Evolutionary conservation across 306 rosid species (phyloP).

Genomic region (Pueraria montana): DNA sequence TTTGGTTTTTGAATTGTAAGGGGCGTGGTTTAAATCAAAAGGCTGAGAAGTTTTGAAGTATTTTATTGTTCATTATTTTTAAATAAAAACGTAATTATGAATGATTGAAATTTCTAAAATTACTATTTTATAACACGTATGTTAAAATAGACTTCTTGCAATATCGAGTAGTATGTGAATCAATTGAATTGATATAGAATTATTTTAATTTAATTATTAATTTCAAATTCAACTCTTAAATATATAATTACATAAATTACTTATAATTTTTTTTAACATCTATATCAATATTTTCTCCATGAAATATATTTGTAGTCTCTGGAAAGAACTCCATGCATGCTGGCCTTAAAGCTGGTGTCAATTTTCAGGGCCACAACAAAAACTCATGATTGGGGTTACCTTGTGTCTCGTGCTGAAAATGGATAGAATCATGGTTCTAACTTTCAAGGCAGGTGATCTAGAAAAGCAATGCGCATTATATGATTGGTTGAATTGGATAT

Average conservation of each 20-base stretch:
- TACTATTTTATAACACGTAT: too few species aligned
- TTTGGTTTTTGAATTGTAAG: not conserved
- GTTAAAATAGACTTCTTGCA: too few species aligned
- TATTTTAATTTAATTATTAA: too few species aligned
- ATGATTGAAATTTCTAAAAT: not conserved
- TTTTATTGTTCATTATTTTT: not conserved
- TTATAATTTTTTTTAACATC: too few species aligned
- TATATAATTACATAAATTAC: too few species aligned
- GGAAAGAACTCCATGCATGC: too few species aligned
- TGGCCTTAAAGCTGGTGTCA: not conserved
- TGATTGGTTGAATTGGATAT: slow-evolving; percentile 15
- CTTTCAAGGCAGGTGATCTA: not conserved
- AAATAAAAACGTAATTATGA: not conserved
- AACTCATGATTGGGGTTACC: not conserved
- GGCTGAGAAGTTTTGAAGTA: not conserved
- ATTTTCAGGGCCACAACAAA: slow-evolving; percentile 11
- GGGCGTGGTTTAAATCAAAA: too few species aligned
- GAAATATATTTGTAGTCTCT: too few species aligned
- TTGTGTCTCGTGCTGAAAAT: not conserved
- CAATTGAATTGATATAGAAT: too few species aligned
- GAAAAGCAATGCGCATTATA: not conserved
- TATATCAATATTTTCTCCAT: too few species aligned
- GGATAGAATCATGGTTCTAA: not conserved
- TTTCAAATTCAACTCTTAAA: too few species aligned
- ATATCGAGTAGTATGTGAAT: too few species aligned